Evolutionary conservation across 176 grass and related monocot species (phyloP).

Genomic region (Dactylis glomerata): DNA sequence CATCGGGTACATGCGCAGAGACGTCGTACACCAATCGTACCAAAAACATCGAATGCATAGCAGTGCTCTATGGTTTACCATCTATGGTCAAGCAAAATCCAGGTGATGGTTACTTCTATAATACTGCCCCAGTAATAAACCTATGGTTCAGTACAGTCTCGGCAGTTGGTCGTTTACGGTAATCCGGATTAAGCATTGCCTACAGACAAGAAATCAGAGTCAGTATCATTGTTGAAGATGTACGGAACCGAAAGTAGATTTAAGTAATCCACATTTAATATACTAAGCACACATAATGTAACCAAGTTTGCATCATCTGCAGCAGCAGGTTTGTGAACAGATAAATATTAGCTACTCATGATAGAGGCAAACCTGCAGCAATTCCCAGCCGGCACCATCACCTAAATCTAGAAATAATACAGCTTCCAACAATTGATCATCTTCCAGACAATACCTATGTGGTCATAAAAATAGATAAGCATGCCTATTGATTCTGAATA

Average conservation of each 20-base stretch:
- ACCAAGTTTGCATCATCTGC: background rate
- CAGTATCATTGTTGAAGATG: slow-evolving; percentile 1
- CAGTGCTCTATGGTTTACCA: background rate
- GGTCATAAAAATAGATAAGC: slow-evolving; percentile 16
- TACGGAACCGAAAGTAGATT: background rate
- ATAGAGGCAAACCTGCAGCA: slow-evolving; percentile 65
- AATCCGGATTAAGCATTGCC: slow-evolving; percentile 89
- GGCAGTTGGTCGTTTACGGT: slow-evolving; percentile 68
- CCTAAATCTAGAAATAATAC: slow-evolving; percentile 88
- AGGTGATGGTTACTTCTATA: slow-evolving; percentile 19
- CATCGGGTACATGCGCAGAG: too few species aligned
- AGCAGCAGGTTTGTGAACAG: background rate
- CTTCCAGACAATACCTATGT: slow-evolving; percentile 74
- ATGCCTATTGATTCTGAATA: slow-evolving; percentile 13
- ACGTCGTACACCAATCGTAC: too few species aligned
- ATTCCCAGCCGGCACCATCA: slow-evolving; percentile 79
- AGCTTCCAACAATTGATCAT: slow-evolving; percentile 66
- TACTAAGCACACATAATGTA: background rate
- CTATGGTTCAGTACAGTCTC: slow-evolving; percentile 84
- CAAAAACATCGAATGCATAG: too few species aligned
- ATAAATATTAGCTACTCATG: background rate
- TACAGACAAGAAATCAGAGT: slow-evolving; percentile 26
- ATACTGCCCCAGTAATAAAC: slow-evolving; percentile 66
- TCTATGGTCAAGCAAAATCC: background rate
- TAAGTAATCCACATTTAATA: background rate